Evolutionary conservation across 148 eudicot species (phyloP).

Genomic region (Pharnaceum exiguum): DNA sequence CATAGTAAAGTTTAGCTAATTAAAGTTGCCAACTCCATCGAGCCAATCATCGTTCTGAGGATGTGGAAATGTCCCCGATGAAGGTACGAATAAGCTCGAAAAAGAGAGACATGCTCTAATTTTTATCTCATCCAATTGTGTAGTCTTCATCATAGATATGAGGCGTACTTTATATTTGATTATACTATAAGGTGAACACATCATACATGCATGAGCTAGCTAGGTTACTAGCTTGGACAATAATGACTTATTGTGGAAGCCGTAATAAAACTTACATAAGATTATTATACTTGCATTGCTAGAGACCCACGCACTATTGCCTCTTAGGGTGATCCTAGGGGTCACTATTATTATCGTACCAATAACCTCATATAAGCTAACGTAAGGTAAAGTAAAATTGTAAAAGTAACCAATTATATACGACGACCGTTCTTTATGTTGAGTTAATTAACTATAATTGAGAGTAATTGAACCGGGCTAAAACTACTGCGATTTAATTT

Average conservation of each 20-base stretch:
- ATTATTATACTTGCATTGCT: neutral
- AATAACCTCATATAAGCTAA: conserved; percentile 2
- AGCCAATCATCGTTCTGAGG: conserved; percentile 20
- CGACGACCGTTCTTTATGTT: too few species aligned
- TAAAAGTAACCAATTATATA: too few species aligned
- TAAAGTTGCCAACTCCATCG: conserved; percentile 7
- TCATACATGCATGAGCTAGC: conserved; percentile 27
- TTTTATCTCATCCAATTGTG: neutral
- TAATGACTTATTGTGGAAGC: conserved; percentile 11
- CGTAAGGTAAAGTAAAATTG: conserved; percentile 6
- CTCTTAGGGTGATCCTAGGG: conserved; percentile 21
- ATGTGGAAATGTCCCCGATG: neutral
- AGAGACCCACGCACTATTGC: conserved; percentile 19
- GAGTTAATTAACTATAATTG: too few species aligned
- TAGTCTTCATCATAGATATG: too few species aligned
- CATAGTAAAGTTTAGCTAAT: neutral
- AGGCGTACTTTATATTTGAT: neutral
- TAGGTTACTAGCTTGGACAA: conserved; percentile 15
- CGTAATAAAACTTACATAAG: neutral
- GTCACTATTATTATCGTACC: conserved; percentile 24
- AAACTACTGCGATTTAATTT: too few species aligned
- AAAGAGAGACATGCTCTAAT: neutral
- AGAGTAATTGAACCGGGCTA: too few species aligned
- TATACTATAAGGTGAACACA: conserved; percentile 2
- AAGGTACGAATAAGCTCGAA: neutral